Evolutionary conservation across 2,329 filamentous ascomycete species (phyloP).

Genomic region (Sporothrix brasiliensis): DNA sequence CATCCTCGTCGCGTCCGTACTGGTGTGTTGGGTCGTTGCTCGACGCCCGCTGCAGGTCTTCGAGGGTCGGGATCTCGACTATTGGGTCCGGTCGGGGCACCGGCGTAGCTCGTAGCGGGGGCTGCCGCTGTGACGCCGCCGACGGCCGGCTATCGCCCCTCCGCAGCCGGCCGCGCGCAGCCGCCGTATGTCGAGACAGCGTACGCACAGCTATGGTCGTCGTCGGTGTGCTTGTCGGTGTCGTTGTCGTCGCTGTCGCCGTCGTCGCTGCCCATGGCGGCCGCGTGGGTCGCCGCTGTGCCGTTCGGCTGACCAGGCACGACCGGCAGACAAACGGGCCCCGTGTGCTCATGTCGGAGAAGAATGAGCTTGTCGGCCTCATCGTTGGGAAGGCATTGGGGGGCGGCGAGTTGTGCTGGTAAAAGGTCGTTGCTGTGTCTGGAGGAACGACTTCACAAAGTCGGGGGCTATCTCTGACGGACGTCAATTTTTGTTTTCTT

Average conservation of each 20-base stretch:
- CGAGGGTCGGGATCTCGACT: not conserved
- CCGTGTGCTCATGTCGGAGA: conserved; percentile 33
- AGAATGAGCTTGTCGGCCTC: conserved; percentile 31
- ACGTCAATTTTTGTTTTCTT: conserved; percentile 10
- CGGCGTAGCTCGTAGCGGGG: not conserved
- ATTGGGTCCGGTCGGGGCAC: not conserved
- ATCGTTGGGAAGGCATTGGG: conserved; percentile 20
- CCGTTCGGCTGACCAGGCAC: conserved; percentile 34
- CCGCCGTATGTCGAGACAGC: conserved; percentile 1
- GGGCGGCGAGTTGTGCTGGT: not conserved
- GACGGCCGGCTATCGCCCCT: not conserved
- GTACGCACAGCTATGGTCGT: conserved; percentile 14
- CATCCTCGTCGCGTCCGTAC: conserved; percentile 31
- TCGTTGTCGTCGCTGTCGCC: not conserved
- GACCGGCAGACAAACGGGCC: conserved; percentile 36
- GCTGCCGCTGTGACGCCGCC: not conserved
- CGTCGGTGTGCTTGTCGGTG: not conserved
- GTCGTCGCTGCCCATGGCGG: conserved; percentile 7
- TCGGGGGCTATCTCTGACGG: not conserved
- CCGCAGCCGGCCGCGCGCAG: conserved; percentile 19
- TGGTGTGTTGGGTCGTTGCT: conserved; percentile 25
- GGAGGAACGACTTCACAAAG: not conserved
- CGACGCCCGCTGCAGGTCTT: conserved; percentile 13
- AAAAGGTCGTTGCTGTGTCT: conserved; percentile 4
- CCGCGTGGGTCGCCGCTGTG: not conserved